phyloP scores from a whole-genome alignment of 306 rosid genomes.

The Castanea mollissima region DNA sequence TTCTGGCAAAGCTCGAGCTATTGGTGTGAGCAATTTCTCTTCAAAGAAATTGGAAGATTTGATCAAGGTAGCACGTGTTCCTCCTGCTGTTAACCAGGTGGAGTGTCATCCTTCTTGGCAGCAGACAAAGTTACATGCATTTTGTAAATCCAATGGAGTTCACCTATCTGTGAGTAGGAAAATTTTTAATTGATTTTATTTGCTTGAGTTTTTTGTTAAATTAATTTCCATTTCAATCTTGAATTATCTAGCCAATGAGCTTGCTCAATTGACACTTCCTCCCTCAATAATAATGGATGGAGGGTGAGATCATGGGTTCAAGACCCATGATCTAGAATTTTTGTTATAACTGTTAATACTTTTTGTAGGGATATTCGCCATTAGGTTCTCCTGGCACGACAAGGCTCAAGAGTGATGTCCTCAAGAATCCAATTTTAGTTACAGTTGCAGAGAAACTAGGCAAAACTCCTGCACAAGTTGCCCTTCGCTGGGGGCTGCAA shows the following conservation, averaged over 20 bases:
- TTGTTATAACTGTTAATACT: neutral
- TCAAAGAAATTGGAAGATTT: constrained; percentile 54
- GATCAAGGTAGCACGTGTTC: constrained; percentile 45
- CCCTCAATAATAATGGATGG: too few species aligned
- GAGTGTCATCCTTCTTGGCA: constrained; percentile 76
- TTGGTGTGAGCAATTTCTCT: constrained; percentile 75
- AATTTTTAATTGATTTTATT: neutral
- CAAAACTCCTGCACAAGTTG: constrained; percentile 73
- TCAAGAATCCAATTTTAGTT: constrained; percentile 44
- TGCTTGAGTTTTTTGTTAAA: neutral
- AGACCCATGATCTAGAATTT: neutral
- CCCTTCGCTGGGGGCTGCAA: constrained; percentile 83
- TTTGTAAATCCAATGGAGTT: constrained; percentile 62
- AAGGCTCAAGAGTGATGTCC: constrained; percentile 54
- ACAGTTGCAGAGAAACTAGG: constrained; percentile 47
- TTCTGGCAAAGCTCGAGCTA: constrained; percentile 57
- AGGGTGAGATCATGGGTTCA: too few species aligned
- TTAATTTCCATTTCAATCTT: neutral
- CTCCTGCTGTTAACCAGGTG: constrained; percentile 67
- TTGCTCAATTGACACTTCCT: too few species aligned
- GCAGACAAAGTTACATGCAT: constrained; percentile 44
- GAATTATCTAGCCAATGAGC: neutral
- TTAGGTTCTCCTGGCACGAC: constrained; percentile 73
- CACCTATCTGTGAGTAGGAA: constrained; percentile 54
- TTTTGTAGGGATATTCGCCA: constrained; percentile 63